Conservation (phyloP, 805 yeast genomes). For the Cephaloascus albidus region DNA sequence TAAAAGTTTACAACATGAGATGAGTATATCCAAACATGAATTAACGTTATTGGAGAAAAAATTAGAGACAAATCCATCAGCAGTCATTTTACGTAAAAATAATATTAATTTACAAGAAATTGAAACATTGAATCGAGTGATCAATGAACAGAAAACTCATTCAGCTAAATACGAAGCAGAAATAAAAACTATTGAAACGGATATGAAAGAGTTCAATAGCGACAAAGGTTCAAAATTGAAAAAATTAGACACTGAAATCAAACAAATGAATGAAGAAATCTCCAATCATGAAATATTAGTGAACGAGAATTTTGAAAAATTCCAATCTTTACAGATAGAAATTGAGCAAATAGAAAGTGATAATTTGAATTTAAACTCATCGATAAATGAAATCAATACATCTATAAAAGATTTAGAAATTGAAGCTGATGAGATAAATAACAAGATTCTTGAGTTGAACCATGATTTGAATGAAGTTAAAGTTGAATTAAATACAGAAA, state of each 20-base stretch:
- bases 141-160: conserved; percentile 22
- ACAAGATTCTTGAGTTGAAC: conserved; percentile 14
- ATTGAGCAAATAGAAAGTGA: conserved; percentile 48
- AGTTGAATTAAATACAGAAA: conserved; percentile 41
- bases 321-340: conserved; percentile 60
- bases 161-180: conserved; percentile 27
- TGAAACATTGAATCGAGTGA: conserved; percentile 22
- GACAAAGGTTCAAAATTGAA: conserved; percentile 78
- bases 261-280: conserved; percentile 20
- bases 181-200: conserved; percentile 50
- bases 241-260: conserved; percentile 47
- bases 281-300: conserved; percentile 28
- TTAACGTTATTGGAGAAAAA: conserved; percentile 45
- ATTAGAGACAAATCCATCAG: conserved; percentile 45
- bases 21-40: conserved; percentile 51
- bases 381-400: conserved; percentile 22
- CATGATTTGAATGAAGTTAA: conserved; percentile 11
- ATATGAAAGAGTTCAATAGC: conserved; percentile 69
- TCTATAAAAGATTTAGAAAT: conserved; percentile 25
- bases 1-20: conserved; percentile 45
- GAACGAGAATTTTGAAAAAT: conserved; percentile 38
- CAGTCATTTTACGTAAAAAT: conserved; percentile 42
- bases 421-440: conserved; percentile 12
- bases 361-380: conserved; percentile 30
- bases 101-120: conserved; percentile 39